These are phyloP conservation scores for Thecaphora thlaspeos DNA, from an alignment of 1,284 basidiomycete genomes.

Conservation along the genomic window DNA sequence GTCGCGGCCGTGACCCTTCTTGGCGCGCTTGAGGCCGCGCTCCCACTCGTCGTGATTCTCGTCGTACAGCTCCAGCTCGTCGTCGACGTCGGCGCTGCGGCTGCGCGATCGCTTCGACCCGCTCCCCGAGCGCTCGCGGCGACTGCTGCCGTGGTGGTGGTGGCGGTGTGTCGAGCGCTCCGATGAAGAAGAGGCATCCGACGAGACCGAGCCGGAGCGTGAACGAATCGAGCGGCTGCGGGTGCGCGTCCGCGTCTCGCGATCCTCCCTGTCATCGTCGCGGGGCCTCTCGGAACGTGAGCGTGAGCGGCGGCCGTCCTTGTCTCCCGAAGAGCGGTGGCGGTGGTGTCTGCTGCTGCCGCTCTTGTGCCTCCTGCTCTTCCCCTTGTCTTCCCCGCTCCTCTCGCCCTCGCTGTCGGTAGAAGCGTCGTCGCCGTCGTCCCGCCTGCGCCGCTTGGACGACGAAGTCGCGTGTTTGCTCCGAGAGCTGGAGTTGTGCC, in stretches of 20 bases:
- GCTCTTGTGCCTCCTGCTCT: slow-evolving; percentile 3
- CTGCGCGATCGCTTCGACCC: not conserved
- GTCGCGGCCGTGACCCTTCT: not conserved
- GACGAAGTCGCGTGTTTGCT: slow-evolving; percentile 1
- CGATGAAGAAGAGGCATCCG: not conserved
- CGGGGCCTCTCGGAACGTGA: slow-evolving; percentile 13
- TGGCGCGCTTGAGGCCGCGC: slow-evolving; percentile 1
- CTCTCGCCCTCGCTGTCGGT: not conserved
- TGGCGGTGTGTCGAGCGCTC: not conserved
- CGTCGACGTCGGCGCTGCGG: not conserved
- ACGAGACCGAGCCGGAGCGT: slow-evolving; percentile 3
- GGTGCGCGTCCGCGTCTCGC: slow-evolving; percentile 4
- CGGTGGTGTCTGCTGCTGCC: slow-evolving; percentile 15
- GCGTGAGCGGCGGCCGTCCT: slow-evolving; percentile 14
- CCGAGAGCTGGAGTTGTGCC: not conserved
- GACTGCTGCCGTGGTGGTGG: too few species aligned
- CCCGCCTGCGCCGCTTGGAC: not conserved
- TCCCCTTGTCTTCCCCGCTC: not conserved
- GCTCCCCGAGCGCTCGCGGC: not conserved
- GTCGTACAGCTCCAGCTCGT: not conserved
- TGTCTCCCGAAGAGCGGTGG: slow-evolving; percentile 7
- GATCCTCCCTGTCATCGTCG: slow-evolving; percentile 13
- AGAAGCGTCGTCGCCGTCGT: not conserved
- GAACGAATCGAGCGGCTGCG: slow-evolving; percentile 12
- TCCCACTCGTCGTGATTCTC: not conserved